phyloP scores from a whole-genome alignment of 2,329 filamentous ascomycete species.

The Trichophyton schoenleinii region DNA sequence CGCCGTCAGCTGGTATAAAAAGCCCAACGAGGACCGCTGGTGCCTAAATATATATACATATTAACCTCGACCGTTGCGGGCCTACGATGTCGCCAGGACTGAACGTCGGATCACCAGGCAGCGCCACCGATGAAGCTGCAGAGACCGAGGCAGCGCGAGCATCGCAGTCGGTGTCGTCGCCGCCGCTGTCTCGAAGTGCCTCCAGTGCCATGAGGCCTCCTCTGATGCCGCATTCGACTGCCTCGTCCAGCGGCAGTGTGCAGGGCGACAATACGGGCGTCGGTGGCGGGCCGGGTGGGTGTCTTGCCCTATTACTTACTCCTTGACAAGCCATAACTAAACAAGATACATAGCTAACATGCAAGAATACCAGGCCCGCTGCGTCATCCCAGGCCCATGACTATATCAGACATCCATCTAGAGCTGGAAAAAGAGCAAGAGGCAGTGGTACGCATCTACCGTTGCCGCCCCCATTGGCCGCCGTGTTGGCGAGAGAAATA shows the following conservation, averaged over 20 bases:
- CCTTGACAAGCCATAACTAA: not conserved
- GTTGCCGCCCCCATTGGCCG: too few relatives aligned
- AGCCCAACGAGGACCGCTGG: not conserved
- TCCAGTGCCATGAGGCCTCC: constrained; percentile 38
- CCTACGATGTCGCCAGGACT: not conserved
- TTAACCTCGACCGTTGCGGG: not conserved
- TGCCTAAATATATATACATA: not conserved
- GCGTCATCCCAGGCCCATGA: constrained; percentile 76
- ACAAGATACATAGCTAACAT: not conserved
- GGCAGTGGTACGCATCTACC: constrained; percentile 50
- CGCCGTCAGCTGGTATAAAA: too few relatives aligned
- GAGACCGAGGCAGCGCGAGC: not conserved
- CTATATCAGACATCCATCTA: constrained; percentile 74
- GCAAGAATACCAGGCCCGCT: constrained; percentile 50
- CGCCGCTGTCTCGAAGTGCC: constrained; percentile 33
- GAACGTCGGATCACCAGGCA: not conserved
- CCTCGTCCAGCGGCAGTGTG: constrained; percentile 18
- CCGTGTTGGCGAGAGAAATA: not conserved
- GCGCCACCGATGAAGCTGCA: not conserved
- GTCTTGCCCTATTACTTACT: too few relatives aligned
- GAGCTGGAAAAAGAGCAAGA: constrained; percentile 93
- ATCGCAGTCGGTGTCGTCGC: constrained; percentile 15
- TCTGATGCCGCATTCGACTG: constrained; percentile 21
- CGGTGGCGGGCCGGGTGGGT: constrained; percentile 29
- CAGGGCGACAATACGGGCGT: constrained; percentile 25